Evolutionary conservation across 208 protist genomes (phyloP).

Genomic region (Trichomonas vaginalis): DNA sequence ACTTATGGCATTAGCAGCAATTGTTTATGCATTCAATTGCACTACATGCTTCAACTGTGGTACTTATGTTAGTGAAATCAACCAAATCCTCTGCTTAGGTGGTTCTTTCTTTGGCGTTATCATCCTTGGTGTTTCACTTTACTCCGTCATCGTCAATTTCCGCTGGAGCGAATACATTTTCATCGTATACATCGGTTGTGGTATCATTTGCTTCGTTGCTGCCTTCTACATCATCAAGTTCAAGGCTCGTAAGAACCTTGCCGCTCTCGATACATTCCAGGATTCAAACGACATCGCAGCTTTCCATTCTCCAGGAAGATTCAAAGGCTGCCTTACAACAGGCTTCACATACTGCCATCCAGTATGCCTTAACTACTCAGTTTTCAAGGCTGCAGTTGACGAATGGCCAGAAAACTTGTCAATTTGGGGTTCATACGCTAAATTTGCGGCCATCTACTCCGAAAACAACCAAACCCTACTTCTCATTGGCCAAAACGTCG

Average conservation of each 20-base stretch:
- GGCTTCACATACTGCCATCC: background rate
- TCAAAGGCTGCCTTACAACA: background rate
- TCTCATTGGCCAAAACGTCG: background rate
- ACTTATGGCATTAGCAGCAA: background rate
- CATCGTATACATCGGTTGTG: background rate
- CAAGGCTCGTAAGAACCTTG: background rate
- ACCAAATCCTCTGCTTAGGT: background rate
- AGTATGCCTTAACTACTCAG: background rate
- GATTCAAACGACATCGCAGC: background rate
- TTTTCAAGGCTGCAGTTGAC: background rate
- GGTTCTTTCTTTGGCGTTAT: background rate
- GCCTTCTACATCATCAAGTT: background rate
- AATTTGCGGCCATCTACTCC: background rate
- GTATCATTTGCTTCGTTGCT: background rate
- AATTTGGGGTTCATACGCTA: background rate
- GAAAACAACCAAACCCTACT: background rate
- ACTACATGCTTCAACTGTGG: background rate
- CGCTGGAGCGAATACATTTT: background rate
- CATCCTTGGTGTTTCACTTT: background rate
- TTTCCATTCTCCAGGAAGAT: background rate
- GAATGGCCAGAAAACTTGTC: background rate
- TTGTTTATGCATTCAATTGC: background rate
- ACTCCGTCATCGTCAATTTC: background rate
- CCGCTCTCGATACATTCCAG: background rate
- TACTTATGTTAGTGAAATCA: background rate